Evolutionary conservation across 345 rosid species (phyloP), one percentile per base, ranked within the genome.

Genomic region (Gossypium stocksii): DNA sequence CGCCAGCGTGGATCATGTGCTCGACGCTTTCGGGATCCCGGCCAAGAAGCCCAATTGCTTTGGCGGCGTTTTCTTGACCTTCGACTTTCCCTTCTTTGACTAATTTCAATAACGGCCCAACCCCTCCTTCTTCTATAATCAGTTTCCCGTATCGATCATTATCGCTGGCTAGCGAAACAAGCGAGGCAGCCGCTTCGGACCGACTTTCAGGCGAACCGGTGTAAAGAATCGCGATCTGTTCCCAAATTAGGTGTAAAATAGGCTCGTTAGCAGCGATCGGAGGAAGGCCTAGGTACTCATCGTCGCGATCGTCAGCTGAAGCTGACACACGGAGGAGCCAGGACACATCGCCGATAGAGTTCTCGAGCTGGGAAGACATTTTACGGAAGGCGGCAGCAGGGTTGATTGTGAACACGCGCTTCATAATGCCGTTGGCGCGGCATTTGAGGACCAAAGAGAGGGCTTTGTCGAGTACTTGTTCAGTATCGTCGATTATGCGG

Each of bases 261-360:
- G 98, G 98, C 83, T 94, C 98, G 64, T 92, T 94, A 2, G 98
- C 92, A 2, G 98, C 98, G 25, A 94, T 94, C 9, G 98, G 98
- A 7, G 98, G 98, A 63, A 94, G 87, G 6, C 98, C 98, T 46
- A 92, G 65, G 80, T 87, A 88, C 81, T 81, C 97, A 53, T 85
- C 88, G 49, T 75, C 92, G 7, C 91, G 89, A 69, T 90, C 89
- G 34, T 87, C 89, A 2, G 89, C 89, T 1, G 98, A 80, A 63
- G 94, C 90, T 2, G 95, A 92, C 43, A 94, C 97, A 0, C 97
- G 92, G 52, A 94, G 87, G 27, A 94, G 93, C 98, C 98, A 94
- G 2, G 97, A 91, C 17, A 94, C 95, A 58, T 94, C 97, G 4
- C 97, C 98, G 77, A 91, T 87, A 12, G 97, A 94, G 82, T 89